phyloP scores from a whole-genome alignment of 1,284 basidiomycete genomes.

The Melanopsichium pennsylvanicum region DNA sequence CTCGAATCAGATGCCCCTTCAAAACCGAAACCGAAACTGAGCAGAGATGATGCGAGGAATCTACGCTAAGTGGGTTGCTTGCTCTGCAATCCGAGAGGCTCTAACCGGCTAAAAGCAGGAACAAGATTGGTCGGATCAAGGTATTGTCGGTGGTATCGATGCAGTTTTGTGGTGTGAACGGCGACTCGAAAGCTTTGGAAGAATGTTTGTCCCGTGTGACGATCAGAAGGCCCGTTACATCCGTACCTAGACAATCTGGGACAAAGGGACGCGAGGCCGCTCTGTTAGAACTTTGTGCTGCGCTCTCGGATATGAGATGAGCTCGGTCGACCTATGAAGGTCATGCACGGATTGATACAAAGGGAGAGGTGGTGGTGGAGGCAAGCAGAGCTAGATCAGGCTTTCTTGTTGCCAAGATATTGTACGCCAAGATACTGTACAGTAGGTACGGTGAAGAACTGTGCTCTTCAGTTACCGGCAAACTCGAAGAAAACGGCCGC shows the following conservation, averaged over 20 bases:
- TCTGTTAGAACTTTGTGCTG: slow-evolving; percentile 1
- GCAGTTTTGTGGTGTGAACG: neutral
- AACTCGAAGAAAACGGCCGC: neutral
- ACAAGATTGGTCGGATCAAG: slow-evolving; percentile 2
- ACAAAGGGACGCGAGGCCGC: neutral
- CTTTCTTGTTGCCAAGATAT: too few relatives aligned
- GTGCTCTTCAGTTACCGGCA: too few relatives aligned
- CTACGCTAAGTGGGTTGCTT: too few relatives aligned
- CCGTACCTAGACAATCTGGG: slow-evolving; percentile 1
- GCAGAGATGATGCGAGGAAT: neutral
- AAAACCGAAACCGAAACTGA: neutral
- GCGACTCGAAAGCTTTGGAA: neutral
- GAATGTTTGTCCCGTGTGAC: neutral
- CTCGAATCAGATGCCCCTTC: too few relatives aligned
- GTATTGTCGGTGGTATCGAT: too few relatives aligned
- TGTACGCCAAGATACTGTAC: too few relatives aligned
- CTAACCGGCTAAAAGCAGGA: too few relatives aligned
- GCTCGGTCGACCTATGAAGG: neutral
- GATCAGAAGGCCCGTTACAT: neutral
- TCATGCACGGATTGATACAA: neutral
- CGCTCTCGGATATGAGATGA: slow-evolving; percentile 7
- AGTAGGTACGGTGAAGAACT: too few relatives aligned
- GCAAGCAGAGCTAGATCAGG: too few relatives aligned
- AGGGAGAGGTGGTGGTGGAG: neutral
- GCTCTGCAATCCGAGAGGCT: too few relatives aligned